Conservation (phyloP, 2,329 filamentous ascomycete genomes). For the Dryadomyces quercus-mongolicae region DNA sequence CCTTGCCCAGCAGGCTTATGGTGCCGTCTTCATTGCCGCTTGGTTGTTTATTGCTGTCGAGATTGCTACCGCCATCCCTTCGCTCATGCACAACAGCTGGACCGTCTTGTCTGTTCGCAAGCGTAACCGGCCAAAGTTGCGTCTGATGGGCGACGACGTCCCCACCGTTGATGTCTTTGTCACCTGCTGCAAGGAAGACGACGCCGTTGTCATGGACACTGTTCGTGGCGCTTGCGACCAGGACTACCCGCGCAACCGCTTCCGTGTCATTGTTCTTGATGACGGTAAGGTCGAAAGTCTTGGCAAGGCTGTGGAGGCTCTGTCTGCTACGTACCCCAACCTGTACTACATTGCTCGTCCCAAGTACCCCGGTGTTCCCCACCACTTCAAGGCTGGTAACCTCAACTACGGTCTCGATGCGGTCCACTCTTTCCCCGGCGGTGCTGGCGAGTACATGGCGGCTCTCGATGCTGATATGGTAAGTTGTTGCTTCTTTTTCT, state of each 20-base stretch:
- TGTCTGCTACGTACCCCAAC: slow-evolving; percentile 31
- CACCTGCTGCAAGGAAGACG: slow-evolving; percentile 44
- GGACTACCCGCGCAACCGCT: slow-evolving; percentile 41
- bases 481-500: neutral
- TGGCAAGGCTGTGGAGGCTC: slow-evolving; percentile 17
- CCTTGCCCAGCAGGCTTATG: slow-evolving; percentile 30
- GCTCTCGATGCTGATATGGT: slow-evolving; percentile 54
- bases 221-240: slow-evolving; percentile 37
- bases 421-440: slow-evolving; percentile 35
- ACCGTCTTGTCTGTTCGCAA: slow-evolving; percentile 45
- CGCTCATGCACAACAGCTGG: slow-evolving; percentile 45
- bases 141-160: slow-evolving; percentile 32
- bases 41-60: slow-evolving; percentile 48
- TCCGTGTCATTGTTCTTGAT: slow-evolving; percentile 44
- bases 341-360: slow-evolving; percentile 39
- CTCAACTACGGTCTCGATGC: slow-evolving; percentile 48
- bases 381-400: slow-evolving; percentile 54
- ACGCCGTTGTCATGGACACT: slow-evolving; percentile 44
- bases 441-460: slow-evolving; percentile 44
- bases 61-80: slow-evolving; percentile 37
- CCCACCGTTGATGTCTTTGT: slow-evolving; percentile 45
- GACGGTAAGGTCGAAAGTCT: slow-evolving; percentile 37
- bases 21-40: slow-evolving; percentile 32
- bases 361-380: slow-evolving; percentile 33
- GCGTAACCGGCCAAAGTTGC: slow-evolving; percentile 36